Evolutionary conservation across 768 basidiomycete species (phyloP).

Genomic region (Boletus sp.): DNA sequence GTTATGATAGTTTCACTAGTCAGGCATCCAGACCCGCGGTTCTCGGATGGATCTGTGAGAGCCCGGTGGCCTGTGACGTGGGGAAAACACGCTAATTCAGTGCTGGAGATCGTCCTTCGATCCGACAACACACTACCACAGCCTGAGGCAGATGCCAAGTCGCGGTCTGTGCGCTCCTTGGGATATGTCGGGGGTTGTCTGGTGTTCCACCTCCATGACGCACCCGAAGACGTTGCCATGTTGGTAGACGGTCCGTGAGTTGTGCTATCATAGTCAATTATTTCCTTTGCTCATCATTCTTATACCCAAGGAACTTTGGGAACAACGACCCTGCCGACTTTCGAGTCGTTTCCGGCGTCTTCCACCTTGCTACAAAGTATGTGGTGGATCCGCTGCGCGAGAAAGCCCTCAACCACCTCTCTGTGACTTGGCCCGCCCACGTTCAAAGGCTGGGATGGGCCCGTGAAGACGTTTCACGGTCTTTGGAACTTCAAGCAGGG

Average conservation of each 20-base stretch:
- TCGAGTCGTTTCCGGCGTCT: constrained; percentile 63
- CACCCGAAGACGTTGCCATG: constrained; percentile 66
- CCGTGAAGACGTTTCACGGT: constrained; percentile 60
- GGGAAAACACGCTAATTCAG: not conserved
- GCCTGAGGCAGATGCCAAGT: constrained; percentile 33
- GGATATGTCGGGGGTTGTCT: constrained; percentile 47
- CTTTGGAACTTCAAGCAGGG: constrained; percentile 43
- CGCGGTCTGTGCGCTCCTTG: constrained; percentile 9
- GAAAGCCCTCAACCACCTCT: constrained; percentile 64
- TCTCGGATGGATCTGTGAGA: constrained; percentile 61
- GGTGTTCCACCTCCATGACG: constrained; percentile 62
- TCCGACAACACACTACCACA: constrained; percentile 66
- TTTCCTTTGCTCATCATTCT: constrained; percentile 3
- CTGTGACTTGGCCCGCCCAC: constrained; percentile 67
- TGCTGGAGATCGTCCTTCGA: constrained; percentile 51
- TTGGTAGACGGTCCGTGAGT: constrained; percentile 80
- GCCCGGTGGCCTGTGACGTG: not conserved
- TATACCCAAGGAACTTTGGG: constrained; percentile 53
- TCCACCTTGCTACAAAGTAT: constrained; percentile 75
- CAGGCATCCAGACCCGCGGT: constrained; percentile 64
- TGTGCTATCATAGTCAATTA: not conserved
- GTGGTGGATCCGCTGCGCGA: constrained; percentile 66
- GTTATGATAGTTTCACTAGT: not conserved
- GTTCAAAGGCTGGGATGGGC: constrained; percentile 69
- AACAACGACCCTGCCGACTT: constrained; percentile 71